Percentiles rank a stretch among this genome's conserved stretches.
Evolutionary conservation across 495 filamentous ascomycete species (phyloP).

Genomic region (Talaromyces nanjingensis): DNA sequence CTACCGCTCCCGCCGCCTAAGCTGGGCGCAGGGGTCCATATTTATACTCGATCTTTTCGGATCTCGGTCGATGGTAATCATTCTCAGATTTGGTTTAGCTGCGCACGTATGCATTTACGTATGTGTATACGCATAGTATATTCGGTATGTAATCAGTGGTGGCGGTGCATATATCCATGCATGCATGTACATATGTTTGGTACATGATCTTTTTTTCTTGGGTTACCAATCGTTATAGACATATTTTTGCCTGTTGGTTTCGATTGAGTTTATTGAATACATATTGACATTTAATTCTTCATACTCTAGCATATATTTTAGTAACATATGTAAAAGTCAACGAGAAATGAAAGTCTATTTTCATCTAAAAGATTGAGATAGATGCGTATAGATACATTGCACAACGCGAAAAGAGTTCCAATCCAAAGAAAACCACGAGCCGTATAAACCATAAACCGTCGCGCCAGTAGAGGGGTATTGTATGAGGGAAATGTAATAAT

Average conservation of each 20-base stretch:
- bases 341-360: not conserved
- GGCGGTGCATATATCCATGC: not conserved
- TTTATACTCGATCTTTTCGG: not conserved
- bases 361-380: not conserved
- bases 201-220: not conserved
- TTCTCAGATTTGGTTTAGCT: not conserved
- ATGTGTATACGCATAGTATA: too few species aligned
- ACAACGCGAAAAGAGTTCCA: not conserved
- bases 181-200: not conserved
- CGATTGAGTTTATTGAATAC: not conserved
- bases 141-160: not conserved
- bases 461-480: slow-evolving; percentile 2
- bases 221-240: not conserved
- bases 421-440: not conserved
- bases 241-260: not conserved
- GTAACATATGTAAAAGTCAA: not conserved
- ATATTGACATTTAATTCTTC: not conserved
- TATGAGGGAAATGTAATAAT: not conserved
- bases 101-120: not conserved
- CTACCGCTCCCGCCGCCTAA: not conserved
- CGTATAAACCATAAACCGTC: not conserved
- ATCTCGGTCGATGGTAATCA: not conserved
- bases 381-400: not conserved
- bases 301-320: not conserved
- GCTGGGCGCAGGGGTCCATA: not conserved